Conservation (phyloP, 768 basidiomycete genomes). For the Inosperma sp. region DNA sequence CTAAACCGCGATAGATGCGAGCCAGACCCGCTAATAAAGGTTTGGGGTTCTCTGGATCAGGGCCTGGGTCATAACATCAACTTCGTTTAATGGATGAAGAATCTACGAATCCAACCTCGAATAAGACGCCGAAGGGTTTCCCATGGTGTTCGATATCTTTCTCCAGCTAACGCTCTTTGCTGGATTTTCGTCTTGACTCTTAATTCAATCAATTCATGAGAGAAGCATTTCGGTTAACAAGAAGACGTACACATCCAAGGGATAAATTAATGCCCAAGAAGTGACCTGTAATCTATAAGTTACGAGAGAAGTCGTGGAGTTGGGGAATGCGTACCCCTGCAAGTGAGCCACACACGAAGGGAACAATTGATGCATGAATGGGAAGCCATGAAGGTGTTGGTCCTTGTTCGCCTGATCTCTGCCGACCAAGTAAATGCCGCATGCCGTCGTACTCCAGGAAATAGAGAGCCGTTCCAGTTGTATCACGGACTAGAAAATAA, state of each 20-base stretch:
- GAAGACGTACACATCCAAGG: conserved; percentile 76
- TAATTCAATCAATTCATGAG: conserved; percentile 13
- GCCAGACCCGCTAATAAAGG: conserved; percentile 71
- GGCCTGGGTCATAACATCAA: conserved; percentile 41
- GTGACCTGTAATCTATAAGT: conserved; percentile 45
- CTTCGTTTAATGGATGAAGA: conserved; percentile 3
- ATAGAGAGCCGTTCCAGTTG: conserved; percentile 83
- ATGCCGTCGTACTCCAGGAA: conserved; percentile 93
- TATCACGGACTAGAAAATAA: conserved; percentile 70
- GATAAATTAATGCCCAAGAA: conserved; percentile 90
- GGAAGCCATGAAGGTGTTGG: conserved; percentile 82
- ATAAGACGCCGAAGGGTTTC: conserved; percentile 77
- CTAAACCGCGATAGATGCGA: conserved; percentile 88
- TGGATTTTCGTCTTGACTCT: conserved; percentile 96
- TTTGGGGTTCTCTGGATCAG: conserved; percentile 75
- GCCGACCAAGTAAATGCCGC: conserved; percentile 79
- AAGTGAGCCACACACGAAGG: conserved; percentile 87
- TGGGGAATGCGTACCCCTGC: conserved; percentile 62
- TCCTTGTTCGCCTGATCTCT: conserved; percentile 75
- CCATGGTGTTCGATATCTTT: conserved; percentile 61
- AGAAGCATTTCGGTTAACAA: not conserved
- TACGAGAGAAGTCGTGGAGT: conserved; percentile 25
- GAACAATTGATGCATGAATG: conserved; percentile 71
- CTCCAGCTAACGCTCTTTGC: conserved; percentile 81
- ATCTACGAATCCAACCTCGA: conserved; percentile 50